A percentile compares a stretch with the other conserved stretches of the same genome.
phyloP scores from a whole-genome alignment of 345 rosid species.

The Psidium guajava region DNA sequence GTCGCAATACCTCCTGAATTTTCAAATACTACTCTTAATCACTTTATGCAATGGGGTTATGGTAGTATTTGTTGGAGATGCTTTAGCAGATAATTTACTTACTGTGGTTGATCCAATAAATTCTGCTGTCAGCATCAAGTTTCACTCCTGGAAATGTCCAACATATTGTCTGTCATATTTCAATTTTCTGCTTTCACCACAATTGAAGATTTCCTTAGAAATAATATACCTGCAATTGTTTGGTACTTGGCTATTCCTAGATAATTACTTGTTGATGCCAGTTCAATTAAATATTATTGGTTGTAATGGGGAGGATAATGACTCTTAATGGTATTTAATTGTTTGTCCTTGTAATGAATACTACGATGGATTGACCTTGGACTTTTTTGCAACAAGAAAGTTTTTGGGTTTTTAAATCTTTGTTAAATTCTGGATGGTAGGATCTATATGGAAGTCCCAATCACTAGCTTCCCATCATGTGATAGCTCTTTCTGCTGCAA shows the following conservation, averaged over 20 bases:
- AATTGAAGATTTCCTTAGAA: too few relatives aligned
- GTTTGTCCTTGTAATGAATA: too few relatives aligned
- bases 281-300: background rate
- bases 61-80: background rate
- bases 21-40: background rate
- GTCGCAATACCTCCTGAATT: background rate
- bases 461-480: too few relatives aligned
- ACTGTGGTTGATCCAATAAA: background rate
- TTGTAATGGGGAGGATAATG: background rate
- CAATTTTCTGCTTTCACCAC: too few relatives aligned
- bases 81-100: background rate
- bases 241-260: background rate
- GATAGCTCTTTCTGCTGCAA: too few relatives aligned
- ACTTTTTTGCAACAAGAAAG: background rate
- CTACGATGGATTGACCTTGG: background rate
- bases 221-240: background rate
- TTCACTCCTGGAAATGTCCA: too few relatives aligned
- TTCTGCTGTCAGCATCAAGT: too few relatives aligned
- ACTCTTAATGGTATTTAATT: background rate
- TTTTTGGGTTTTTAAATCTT: too few relatives aligned
- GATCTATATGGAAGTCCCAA: too few relatives aligned
- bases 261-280: background rate
- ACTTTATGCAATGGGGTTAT: background rate
- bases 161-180: too few relatives aligned
- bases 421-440: too few relatives aligned